Base-by-base conservation (phyloP, 1,284 basidiomycete species). In the Exobasidium rhododendri region DNA sequence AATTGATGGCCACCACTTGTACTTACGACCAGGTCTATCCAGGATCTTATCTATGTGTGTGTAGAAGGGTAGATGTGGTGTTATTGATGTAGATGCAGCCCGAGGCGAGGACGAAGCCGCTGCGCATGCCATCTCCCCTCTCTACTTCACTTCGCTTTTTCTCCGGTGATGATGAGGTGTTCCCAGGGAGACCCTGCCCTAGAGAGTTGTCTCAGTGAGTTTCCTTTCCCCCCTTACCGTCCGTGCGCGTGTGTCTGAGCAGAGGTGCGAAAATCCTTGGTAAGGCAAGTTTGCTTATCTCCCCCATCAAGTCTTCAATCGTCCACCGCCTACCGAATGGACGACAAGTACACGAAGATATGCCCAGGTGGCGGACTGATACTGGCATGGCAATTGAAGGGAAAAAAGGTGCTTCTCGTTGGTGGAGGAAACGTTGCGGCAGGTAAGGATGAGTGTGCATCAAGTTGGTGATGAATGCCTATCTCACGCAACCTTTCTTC, bases 341-440 rank as follows among this genome's bases (percentile, higher is more conserved):
- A n/a, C n/a, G 52, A 55, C 5, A 55, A 62, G 20, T 75, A 72
- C 65, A 74, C 70, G 40, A 65, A 43, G 35, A 68, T 82, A 56
- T 67, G 74, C 31, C 80, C 81, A 1, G 86, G 88, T 31, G 87
- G 86, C 4, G 90, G 91, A 5, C 85, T 97, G 54, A 83, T 91
- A 49, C 82, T 92, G 63, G 93, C 94, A 29, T 92, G 91, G 86
- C 88, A 92, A 80, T 86, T 94, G 79, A 89, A 88, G 69, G 82
- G 84, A 68, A 90, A 88, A 76, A 83, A 83, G 50, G 91, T 94
- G 22, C 86, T 96, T 70, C 85, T 94, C 71, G 85, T 94, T 66
- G 91, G 94, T 58, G 91, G 91, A n/a, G 92, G 91, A 49, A 86
- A 89, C 66, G 88, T 94, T 50, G 91, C 89, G 40, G 89, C 87